Evolutionary conservation across 495 filamentous ascomycete genomes (phyloP), one percentile per base, ranked within the genome.

Genomic region (Echria macrotheca): DNA sequence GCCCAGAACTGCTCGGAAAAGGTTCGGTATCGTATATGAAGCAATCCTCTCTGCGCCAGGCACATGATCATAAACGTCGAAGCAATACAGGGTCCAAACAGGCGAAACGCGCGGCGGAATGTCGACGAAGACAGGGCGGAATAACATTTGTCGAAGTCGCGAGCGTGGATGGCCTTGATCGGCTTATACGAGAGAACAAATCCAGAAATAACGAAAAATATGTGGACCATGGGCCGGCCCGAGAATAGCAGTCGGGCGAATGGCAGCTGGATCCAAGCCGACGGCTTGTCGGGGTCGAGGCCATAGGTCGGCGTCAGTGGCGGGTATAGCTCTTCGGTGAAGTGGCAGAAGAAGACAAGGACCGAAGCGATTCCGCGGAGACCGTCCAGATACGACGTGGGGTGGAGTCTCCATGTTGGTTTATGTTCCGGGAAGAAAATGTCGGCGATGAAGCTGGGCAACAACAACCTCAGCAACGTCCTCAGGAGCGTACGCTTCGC

Each of bases 141-240:
- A 51, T 63, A 57, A 57, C 55, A 58, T 11, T 59, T 62, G 6
- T 62, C 57, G 29, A 63, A 49, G 28, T 76, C 68, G 29, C 75
- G 72, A 23, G 65, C 68, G 43, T 79, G 80, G 32, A 81, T 75
- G n/a, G 70, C 65, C 50, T 76, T 76, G 26, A 87, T 59, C 0
- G 84, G 79, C 50, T 84, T 83, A 52, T 80, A 77, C 11, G 81
- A 82, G 7, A 87, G 69, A 1, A 81, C 82, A 51, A 82, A 84
- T 52, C 84, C 83, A 5, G 82, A 85, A 35, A 87, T 80, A 47
- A 86, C 78, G 65, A 86, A 86, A 70, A 87, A 87, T 38, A 86
- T 78, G 58, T 81, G 76, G 8, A 87, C 83, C 82, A 85, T 84
- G 40, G 84, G 79, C 42, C 79, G 76, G 24, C 81, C 83, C 5